These are phyloP conservation scores for Globisporangium parvum DNA, from an alignment of 352 stramenopile species.

Conservation along the genomic window DNA sequence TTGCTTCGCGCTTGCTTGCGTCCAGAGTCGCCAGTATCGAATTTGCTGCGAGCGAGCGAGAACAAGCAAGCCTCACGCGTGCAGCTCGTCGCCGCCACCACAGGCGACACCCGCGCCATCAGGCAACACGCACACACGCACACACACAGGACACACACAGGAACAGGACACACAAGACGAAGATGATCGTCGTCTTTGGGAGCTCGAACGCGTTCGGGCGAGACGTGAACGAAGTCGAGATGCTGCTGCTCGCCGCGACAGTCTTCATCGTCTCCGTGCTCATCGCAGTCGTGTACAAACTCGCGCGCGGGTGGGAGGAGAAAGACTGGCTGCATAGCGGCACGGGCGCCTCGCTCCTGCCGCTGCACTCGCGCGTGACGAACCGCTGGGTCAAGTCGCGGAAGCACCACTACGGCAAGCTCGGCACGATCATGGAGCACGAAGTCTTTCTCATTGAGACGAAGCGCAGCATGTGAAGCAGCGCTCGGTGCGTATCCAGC, in stretches of 20 bases:
- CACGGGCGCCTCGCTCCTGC: slow-evolving; percentile 27
- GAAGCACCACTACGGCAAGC: slow-evolving; percentile 55
- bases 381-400: slow-evolving; percentile 56
- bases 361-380: slow-evolving; percentile 42
- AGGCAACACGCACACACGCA: too few species aligned
- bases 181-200: slow-evolving; percentile 67
- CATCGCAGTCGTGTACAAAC: slow-evolving; percentile 69
- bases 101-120: neutral
- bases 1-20: neutral
- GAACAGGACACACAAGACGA: neutral
- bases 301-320: slow-evolving; percentile 61
- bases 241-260: slow-evolving; percentile 56
- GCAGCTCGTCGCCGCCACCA: neutral
- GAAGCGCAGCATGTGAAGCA: slow-evolving; percentile 44
- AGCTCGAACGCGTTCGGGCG: slow-evolving; percentile 68
- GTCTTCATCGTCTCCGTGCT: slow-evolving; percentile 73
- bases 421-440: slow-evolving; percentile 67
- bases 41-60: neutral
- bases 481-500: neutral
- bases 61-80: neutral
- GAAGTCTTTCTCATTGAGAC: slow-evolving; percentile 56
- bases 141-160: neutral
- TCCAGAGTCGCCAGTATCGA: slow-evolving; percentile 10
- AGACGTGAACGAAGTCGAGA: slow-evolving; percentile 64
- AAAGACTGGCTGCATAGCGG: slow-evolving; percentile 25